Base-by-base conservation (phyloP, 441 rosid species). In the Macaranga tanarius region DNA sequence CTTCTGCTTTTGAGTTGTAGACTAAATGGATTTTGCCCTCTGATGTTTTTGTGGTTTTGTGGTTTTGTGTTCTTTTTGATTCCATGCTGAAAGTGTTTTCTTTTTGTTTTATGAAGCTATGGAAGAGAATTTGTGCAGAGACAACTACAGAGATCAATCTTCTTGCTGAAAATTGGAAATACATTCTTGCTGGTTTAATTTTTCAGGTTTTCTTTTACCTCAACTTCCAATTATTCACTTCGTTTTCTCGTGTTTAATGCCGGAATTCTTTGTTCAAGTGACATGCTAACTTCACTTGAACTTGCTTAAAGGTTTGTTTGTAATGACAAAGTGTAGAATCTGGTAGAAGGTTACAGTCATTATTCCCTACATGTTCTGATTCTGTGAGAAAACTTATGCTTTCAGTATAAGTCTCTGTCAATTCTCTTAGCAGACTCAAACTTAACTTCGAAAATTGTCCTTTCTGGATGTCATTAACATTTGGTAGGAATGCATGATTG, bases 41-140 rank as follows among this genome's bases (percentile, higher is more conserved):
- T 62, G 2, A 20, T n/a, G 57, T 11, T 20, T 69, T 50, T n/a
- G n/a, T n/a, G n/a, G n/a, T n/a, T n/a, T 11, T 60, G 47, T 38
- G 56, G 15, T 50, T 59, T 69, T 60, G 56, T 58, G 19, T 31
- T 60, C 2, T 56, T 69, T 51, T 15, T 47, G 50, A 17, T 45
- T 22, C 28, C 25, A 59, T 23, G 12, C 23, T 66, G 42, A 45
- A 0, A 57, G 25, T 4, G 44, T 64, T 44, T 44, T 40, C 28
- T 47, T 47, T 5, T 40, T 67, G 67, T 55, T 65, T 61, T 64
- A 55, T 79, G 85, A 73, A 96, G 98, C 80, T 93, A 65, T 93
- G 98, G 98, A 96, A 88, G 88, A 87, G 96, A 84, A 67, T 93
- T 65, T 92, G 89, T 80, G 88, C 98, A 44, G 98, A 96, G 84